A percentile compares a stretch with the other conserved stretches of the same genome.
phyloP scores from a whole-genome alignment of 108 stramenopile genomes.

The Cyclostephanos tholiformis region DNA sequence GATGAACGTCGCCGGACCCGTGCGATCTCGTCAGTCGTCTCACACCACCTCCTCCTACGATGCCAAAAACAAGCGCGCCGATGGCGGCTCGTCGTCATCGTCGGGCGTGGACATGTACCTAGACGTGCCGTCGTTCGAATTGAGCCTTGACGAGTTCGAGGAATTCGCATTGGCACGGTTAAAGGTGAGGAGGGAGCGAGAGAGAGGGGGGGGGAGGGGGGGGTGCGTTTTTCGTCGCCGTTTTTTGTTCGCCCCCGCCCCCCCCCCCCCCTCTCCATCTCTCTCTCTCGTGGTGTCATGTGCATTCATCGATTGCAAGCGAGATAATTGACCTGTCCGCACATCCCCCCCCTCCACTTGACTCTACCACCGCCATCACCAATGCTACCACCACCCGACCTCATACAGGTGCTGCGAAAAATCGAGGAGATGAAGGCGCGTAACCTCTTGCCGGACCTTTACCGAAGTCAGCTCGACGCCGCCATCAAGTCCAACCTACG shows the following conservation, averaged over 20 bases:
- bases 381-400: not conserved
- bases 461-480: constrained; percentile 38
- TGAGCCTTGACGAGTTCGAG: constrained; percentile 87
- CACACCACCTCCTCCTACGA: constrained; percentile 8
- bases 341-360: too few relatives aligned
- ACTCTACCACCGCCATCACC: too few relatives aligned
- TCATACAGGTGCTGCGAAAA: constrained; percentile 83
- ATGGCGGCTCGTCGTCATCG: constrained; percentile 18
- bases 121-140: constrained; percentile 60
- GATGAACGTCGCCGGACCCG: constrained; percentile 33
- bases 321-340: too few relatives aligned
- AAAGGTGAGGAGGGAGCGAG: too few relatives aligned
- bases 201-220: too few relatives aligned
- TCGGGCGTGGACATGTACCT: constrained; percentile 48
- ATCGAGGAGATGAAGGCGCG: constrained; percentile 90
- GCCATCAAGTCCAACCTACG: constrained; percentile 39
- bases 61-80: not conserved
- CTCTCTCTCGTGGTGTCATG: too few relatives aligned
- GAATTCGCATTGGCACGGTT: constrained; percentile 83
- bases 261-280: not conserved
- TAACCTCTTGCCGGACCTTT: constrained; percentile 52
- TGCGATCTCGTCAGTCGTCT: constrained; percentile 11
- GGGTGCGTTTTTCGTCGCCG: too few relatives aligned
- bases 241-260: not conserved
- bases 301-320: too few relatives aligned